Percentiles rank a stretch among this genome's conserved stretches.
These are phyloP conservation scores for Arthromyces matolae DNA, from an alignment of 768 basidiomycete species.

Conservation along the genomic window DNA sequence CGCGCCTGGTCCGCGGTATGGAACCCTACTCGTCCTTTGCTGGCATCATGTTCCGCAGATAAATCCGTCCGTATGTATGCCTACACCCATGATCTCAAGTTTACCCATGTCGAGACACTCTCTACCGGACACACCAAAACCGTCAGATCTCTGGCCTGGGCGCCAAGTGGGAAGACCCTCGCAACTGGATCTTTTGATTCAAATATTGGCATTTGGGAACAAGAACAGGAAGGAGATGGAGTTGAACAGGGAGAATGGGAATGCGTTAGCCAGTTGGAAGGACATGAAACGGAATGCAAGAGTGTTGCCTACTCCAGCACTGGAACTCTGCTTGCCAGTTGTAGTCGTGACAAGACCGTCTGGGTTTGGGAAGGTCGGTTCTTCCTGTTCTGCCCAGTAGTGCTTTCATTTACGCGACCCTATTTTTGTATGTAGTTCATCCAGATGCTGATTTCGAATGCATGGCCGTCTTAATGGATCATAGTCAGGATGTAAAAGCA, in stretches of 20 bases:
- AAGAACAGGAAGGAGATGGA: constrained; percentile 42
- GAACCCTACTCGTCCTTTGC: constrained; percentile 76
- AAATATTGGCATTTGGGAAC: constrained; percentile 89
- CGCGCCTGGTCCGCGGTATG: constrained; percentile 87
- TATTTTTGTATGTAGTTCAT: constrained; percentile 49
- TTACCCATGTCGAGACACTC: constrained; percentile 62
- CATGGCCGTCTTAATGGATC: constrained; percentile 93
- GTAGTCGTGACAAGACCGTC: constrained; percentile 94
- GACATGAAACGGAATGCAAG: constrained; percentile 97
- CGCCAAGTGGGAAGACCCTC: constrained; percentile 80
- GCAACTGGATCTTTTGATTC: constrained; percentile 95
- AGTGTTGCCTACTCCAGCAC: constrained; percentile 77
- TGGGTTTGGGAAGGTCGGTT: constrained; percentile 95
- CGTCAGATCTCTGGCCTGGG: constrained; percentile 83
- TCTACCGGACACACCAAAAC: constrained; percentile 85
- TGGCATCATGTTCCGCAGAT: constrained; percentile 95
- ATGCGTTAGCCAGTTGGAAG: constrained; percentile 81
- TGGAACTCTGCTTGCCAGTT: constrained; percentile 86
- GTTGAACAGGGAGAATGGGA: constrained; percentile 68
- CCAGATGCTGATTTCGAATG: constrained; percentile 95
- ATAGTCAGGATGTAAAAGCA: constrained; percentile 92
- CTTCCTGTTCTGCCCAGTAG: background rate
- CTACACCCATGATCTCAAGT: constrained; percentile 45
- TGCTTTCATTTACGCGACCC: too few species aligned
- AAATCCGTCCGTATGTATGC: constrained; percentile 84